Conservation (phyloP, 31 red algal species). For the Asparagopsis taxiformis region DNA sequence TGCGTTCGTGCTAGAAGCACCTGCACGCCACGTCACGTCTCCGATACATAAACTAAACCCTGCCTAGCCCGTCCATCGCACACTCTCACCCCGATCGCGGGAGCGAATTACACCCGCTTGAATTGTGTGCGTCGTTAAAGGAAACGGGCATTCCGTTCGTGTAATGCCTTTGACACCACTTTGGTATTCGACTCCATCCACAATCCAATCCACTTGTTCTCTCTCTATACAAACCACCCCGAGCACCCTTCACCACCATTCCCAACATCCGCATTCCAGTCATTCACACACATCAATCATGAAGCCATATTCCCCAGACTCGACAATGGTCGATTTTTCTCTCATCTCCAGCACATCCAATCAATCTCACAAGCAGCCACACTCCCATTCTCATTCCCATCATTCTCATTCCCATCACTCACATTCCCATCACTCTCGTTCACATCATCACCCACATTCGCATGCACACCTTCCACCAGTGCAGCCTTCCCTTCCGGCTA, state of each 20-base stretch:
- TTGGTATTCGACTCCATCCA: not conserved
- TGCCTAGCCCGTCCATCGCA: no score
- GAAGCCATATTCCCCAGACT: conserved; percentile 14
- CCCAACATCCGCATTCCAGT: not conserved
- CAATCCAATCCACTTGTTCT: not conserved
- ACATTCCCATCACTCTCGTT: not conserved
- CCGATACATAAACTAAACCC: no score
- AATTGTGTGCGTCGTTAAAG: no score
- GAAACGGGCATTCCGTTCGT: no score
- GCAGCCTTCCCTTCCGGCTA: not conserved
- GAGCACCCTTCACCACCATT: no score
- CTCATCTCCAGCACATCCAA: not conserved
- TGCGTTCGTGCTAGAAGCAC: no score
- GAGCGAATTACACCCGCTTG: no score
- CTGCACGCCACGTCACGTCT: no score
- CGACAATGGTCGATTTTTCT: conserved; percentile 25
- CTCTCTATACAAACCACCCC: not conserved
- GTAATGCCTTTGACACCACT: no score
- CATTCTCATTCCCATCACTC: not conserved
- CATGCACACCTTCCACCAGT: not conserved
- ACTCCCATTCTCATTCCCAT: not conserved
- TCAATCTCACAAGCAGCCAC: no score
- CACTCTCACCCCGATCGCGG: no score
- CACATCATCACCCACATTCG: not conserved
- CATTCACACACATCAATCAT: not conserved